Base-by-base conservation (phyloP, 352 stramenopile species). In the Plasmopara muralis region DNA sequence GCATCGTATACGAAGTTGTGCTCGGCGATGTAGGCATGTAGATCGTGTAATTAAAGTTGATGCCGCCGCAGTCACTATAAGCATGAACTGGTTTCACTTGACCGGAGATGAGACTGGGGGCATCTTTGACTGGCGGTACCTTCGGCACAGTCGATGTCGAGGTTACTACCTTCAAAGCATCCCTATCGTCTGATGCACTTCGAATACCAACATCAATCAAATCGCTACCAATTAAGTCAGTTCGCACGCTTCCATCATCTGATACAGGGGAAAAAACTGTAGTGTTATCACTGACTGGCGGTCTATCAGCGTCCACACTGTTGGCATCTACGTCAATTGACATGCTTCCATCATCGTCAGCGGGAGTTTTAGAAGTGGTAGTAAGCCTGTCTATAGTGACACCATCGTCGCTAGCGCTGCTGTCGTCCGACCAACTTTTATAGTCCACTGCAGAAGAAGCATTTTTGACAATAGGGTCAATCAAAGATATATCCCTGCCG, bases 41-140 rank as follows among this genome's bases (percentile, higher is more conserved):
- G n/a, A 51, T 43, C 8, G 47, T 52, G 53, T 66, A 66, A 44
- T 66, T 34, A 33, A 66, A 66, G 14, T 53, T 53, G 0, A 29
- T 37, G 2, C 58, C 58, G n/a, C 58, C 58, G 16, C 58, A 66
- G 37, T 66, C 18, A 7, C 2, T 9, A 29, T 66, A 57, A 5
- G 29, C 53, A 37, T 46, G 47, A 6, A 66, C 58, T 8, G 62
- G 25, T 12, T 20, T 44, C 5, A 31, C 43, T 46, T 66, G 58
- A 16, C 58, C 58, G 6, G 37, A 10, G 13, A 62, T 62, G 25
- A 12, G 43, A 14, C 13, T 47, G 1, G 50, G 44, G 3, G 50
- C 51, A 12, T 37, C 4, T 20, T 60, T 59, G 12, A 30, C 41
- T 1, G 57, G 55, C 20, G 41, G 34, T n/a, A 20, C 29, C 30